phyloP scores from a whole-genome alignment of 2,329 filamentous ascomycete species.

The Xylariaceae sp. region DNA sequence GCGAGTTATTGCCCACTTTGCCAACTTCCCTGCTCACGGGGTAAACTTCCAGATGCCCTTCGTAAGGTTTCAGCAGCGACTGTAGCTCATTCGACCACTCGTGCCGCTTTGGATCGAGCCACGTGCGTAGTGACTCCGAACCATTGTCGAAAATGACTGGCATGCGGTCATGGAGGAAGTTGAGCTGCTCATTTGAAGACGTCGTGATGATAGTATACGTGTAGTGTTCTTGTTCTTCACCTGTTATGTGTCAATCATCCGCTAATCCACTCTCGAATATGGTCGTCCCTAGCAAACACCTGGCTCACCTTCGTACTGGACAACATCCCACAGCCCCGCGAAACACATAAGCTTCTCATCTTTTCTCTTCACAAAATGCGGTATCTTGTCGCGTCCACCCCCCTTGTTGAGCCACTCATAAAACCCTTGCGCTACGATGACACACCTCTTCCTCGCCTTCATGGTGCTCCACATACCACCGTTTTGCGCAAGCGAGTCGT shows the following conservation, averaged over 20 bases:
- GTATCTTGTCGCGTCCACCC: constrained; percentile 69
- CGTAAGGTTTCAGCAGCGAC: constrained; percentile 70
- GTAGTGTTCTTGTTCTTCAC: constrained; percentile 63
- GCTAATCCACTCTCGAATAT: too few species aligned
- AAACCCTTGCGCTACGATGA: constrained; percentile 87
- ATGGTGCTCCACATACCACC: constrained; percentile 88
- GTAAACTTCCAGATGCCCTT: constrained; percentile 78
- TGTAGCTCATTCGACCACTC: constrained; percentile 80
- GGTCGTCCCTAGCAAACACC: background rate
- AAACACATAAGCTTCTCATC: constrained; percentile 85
- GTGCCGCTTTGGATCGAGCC: constrained; percentile 69
- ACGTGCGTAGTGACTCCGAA: constrained; percentile 64
- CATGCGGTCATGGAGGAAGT: constrained; percentile 92
- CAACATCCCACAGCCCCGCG: constrained; percentile 88
- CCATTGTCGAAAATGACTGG: constrained; percentile 82
- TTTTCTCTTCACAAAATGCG: constrained; percentile 76
- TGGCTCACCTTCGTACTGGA: constrained; percentile 66
- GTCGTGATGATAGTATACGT: constrained; percentile 96
- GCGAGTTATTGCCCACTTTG: constrained; percentile 89
- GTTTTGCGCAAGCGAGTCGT: constrained; percentile 73
- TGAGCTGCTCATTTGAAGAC: constrained; percentile 73
- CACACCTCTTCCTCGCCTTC: constrained; percentile 84
- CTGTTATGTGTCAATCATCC: constrained; percentile 14
- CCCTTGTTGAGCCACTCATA: constrained; percentile 90
- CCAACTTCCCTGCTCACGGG: constrained; percentile 85